Conservation (phyloP, 129 eudicot species). For the Artemisia argyi region DNA sequence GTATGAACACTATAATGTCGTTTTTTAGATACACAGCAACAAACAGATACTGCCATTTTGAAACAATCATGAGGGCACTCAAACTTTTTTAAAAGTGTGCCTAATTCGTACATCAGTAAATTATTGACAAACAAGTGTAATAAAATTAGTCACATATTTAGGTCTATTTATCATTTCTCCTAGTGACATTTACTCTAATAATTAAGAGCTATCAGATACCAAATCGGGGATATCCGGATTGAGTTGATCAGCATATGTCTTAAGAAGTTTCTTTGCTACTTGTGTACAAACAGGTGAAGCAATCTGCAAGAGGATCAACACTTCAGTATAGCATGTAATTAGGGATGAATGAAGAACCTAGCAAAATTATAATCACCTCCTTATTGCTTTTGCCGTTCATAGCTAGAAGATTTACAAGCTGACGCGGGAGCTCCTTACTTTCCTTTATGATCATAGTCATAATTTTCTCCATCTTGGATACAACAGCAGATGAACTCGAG, state of each 20-base stretch:
- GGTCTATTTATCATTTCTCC: too few species aligned
- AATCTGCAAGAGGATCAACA: constrained; percentile 23
- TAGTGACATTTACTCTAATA: too few species aligned
- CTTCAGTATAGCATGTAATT: not conserved
- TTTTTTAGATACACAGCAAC: constrained; percentile 16
- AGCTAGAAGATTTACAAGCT: too few species aligned
- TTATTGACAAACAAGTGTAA: too few species aligned
- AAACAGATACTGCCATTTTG: constrained; percentile 31
- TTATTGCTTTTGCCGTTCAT: too few species aligned
- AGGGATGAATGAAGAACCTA: not conserved
- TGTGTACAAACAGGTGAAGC: constrained; percentile 33
- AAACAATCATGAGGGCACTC: constrained; percentile 39
- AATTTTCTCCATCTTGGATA: too few species aligned
- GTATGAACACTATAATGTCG: constrained; percentile 17
- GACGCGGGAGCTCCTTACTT: too few species aligned
- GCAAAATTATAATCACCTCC: too few species aligned
- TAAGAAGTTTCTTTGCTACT: constrained; percentile 39
- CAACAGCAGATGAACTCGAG: too few species aligned
- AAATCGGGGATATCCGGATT: constrained; percentile 22
- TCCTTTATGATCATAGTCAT: too few species aligned
- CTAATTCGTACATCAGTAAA: too few species aligned
- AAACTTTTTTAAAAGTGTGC: not conserved
- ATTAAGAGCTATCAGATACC: not conserved
- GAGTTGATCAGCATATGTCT: constrained; percentile 31
- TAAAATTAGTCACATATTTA: too few species aligned